These are phyloP conservation scores for Scheffersomyces lignosus DNA, from an alignment of 805 yeast species.

Conservation along the genomic window DNA sequence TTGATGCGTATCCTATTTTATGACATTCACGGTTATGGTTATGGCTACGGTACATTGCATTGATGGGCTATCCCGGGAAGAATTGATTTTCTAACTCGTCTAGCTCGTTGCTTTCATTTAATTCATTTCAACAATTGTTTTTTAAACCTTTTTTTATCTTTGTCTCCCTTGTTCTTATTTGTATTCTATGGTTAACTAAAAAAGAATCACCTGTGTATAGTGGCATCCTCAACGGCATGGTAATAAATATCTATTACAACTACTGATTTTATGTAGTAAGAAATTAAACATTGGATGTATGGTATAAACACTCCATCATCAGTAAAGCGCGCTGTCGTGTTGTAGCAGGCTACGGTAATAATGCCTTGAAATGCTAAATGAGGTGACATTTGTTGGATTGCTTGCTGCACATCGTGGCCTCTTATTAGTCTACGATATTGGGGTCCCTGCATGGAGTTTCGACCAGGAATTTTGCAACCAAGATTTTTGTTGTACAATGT, in stretches of 20 bases:
- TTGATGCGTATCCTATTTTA: constrained; percentile 12
- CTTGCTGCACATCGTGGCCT: not conserved
- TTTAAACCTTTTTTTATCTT: constrained; percentile 1
- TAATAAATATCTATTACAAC: constrained; percentile 12
- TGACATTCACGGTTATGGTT: constrained; percentile 8
- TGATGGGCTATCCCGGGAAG: too few relatives aligned
- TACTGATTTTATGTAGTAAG: constrained; percentile 1
- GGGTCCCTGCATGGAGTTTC: too few relatives aligned
- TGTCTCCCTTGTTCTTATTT: constrained; percentile 4
- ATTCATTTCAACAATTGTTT: constrained; percentile 20
- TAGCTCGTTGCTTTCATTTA: constrained; percentile 8
- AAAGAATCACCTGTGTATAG: constrained; percentile 32
- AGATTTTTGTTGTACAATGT: too few relatives aligned
- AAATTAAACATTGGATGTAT: not conserved
- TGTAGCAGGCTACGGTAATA: too few relatives aligned
- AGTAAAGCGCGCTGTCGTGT: too few relatives aligned
- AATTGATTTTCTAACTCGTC: not conserved
- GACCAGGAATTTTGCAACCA: too few relatives aligned
- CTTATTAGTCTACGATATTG: too few relatives aligned
- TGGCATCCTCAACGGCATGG: constrained; percentile 54
- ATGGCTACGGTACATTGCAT: constrained; percentile 10
- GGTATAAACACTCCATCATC: too few relatives aligned
- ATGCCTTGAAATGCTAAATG: not conserved
- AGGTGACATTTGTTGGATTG: not conserved
- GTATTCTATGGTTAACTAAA: constrained; percentile 1